Percentiles rank a stretch among this genome's conserved stretches.
phyloP scores from a whole-genome alignment of 2,329 filamentous ascomycete genomes.

The Kalmusia sp. region DNA sequence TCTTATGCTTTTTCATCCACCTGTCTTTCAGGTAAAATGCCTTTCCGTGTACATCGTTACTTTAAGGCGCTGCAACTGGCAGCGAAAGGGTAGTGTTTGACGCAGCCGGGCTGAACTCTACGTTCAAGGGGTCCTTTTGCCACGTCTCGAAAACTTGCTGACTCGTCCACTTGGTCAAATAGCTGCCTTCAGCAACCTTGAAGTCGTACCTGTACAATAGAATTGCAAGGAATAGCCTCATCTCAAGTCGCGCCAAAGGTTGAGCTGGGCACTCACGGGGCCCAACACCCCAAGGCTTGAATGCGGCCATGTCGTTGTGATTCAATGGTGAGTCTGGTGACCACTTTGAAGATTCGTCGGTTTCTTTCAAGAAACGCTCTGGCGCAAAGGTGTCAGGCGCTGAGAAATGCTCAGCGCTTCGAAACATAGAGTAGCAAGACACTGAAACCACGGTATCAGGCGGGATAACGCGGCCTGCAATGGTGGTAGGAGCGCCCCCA shows the following conservation, averaged over 20 bases:
- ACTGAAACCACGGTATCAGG: constrained; percentile 1
- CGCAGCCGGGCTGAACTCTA: background rate
- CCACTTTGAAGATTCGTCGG: background rate
- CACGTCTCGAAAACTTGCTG: constrained; percentile 22
- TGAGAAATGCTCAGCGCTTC: constrained; percentile 5
- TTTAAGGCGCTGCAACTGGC: too few species aligned
- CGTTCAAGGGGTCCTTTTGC: constrained; percentile 17
- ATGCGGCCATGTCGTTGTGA: constrained; percentile 9
- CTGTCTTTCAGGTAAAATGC: too few species aligned
- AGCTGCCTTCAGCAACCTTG: background rate
- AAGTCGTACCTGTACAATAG: constrained; percentile 17
- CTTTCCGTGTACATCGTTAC: too few species aligned
- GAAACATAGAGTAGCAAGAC: constrained; percentile 9
- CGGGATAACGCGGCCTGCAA: constrained; percentile 25
- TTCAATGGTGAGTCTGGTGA: background rate
- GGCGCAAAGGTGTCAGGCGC: constrained; percentile 3
- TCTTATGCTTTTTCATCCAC: too few species aligned
- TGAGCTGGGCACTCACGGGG: constrained; percentile 15
- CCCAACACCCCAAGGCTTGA: constrained; percentile 13
- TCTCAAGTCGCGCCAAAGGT: constrained; percentile 13
- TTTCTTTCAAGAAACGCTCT: constrained; percentile 1
- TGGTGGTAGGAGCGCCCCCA: constrained; percentile 24
- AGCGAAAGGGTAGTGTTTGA: too few species aligned
- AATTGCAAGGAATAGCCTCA: constrained; percentile 15
- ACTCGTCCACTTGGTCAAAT: constrained; percentile 12